These are phyloP conservation scores for Euptelea pleiosperma DNA, from an alignment of 164 flowering plant species.

Conservation along the genomic window DNA sequence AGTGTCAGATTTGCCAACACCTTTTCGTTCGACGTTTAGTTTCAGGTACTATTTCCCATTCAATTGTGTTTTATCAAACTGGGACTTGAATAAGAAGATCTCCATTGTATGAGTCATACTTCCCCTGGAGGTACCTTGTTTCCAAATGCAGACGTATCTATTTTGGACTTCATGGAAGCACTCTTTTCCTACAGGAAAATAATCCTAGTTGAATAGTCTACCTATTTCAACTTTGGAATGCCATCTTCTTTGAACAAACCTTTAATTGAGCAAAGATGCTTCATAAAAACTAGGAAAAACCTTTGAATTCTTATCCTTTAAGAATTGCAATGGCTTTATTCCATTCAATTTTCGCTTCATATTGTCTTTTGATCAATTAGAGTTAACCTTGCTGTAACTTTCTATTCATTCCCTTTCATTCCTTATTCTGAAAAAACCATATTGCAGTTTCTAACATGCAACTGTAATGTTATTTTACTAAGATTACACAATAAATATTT, in stretches of 20 bases:
- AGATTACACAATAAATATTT: background rate
- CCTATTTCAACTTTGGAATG: too few species aligned
- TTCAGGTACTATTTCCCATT: constrained; percentile 60
- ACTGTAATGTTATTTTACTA: background rate
- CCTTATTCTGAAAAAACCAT: too few species aligned
- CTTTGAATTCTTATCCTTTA: too few species aligned
- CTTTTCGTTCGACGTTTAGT: constrained; percentile 69
- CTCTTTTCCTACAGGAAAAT: background rate
- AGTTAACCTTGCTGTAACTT: too few species aligned
- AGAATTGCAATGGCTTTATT: too few species aligned
- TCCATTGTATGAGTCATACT: background rate
- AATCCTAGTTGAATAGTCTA: background rate
- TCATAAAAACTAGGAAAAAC: too few species aligned
- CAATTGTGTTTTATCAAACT: background rate
- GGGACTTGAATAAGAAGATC: background rate
- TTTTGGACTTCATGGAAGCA: background rate
- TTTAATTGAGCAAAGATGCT: background rate
- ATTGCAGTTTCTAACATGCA: too few species aligned
- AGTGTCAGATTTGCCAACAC: constrained; percentile 70
- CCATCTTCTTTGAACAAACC: background rate
- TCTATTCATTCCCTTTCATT: too few species aligned
- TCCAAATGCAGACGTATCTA: background rate
- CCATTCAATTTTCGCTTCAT: too few species aligned
- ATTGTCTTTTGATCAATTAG: too few species aligned
- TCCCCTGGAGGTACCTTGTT: background rate